Evolutionary conservation across 2,329 filamentous ascomycete species (phyloP), one percentile per base, ranked within the genome.

Genomic region (Coniochaeta hoffmannii): DNA sequence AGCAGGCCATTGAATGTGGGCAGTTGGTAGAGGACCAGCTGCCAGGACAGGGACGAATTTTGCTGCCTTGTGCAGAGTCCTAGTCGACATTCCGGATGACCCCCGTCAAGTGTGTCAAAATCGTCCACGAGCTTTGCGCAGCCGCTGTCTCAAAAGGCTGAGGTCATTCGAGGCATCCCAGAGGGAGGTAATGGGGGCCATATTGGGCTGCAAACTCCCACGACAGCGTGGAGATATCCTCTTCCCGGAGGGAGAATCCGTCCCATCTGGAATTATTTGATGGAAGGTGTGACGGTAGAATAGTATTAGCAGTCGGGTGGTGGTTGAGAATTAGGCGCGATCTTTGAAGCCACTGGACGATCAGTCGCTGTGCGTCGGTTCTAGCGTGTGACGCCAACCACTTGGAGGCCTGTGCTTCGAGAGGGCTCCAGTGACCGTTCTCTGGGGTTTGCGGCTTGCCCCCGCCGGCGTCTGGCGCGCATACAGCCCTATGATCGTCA

Each of bases 31-130:
- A n/a, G 10, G 9, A 17, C 7, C 31, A 19, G 26, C 26, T 15
- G 26, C 31, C 22, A 32, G 24, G 32, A 51, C 26, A 34, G 32
- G 14, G 17, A 3, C 1, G 19, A 34, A 24, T 31, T n/a, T 51
- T 51, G 49, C 32, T 51, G 49, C 49, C 49, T 51, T 51, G 49
- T 15, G 26, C 31, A 24, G n/a, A 51, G 49, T 51, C 49, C 49
- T 51, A 51, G 28, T 31, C 26, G 11, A 31, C 7, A 34, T 31
- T n/a, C 31, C 49, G n/a, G 31, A 19, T 51, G 49, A 51, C 49
- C 49, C 32, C 28, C 15, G 8, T 14, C 30, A 7, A 12, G 41
- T 2, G n/a, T 51, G 15, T 32, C 15, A 34, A 19, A 34, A 12
- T 1, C 9, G 15, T 12, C 11, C 41, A 46, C 24, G 49, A 51